Conservation (phyloP, 306 rosid species). For the Cicer cuneatum region DNA sequence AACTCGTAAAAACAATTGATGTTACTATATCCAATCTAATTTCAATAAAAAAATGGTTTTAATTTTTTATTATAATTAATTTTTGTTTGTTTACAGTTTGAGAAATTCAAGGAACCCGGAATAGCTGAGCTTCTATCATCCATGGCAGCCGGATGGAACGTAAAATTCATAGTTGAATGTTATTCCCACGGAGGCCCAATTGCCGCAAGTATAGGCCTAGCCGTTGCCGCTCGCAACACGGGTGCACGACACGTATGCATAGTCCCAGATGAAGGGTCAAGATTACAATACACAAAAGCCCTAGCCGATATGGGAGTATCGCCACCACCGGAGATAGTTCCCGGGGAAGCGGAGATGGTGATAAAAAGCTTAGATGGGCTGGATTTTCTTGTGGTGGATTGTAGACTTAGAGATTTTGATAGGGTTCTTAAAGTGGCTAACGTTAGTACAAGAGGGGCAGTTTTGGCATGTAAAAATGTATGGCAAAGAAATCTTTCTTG, state of each 20-base stretch:
- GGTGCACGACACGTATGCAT: conserved; percentile 81
- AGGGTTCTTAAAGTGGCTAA: conserved; percentile 63
- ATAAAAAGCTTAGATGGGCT: conserved; percentile 48
- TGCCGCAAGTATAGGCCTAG: conserved; percentile 73
- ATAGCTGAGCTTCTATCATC: conserved; percentile 84
- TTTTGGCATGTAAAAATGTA: conserved; percentile 82
- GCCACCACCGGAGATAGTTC: conserved; percentile 54
- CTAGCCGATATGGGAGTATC: conserved; percentile 47
- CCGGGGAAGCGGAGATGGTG: conserved; percentile 56
- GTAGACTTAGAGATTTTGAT: conserved; percentile 61
- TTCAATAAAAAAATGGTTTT: not conserved
- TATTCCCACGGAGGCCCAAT: conserved; percentile 62
- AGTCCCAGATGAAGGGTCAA: conserved; percentile 69
- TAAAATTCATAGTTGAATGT: conserved; percentile 68
- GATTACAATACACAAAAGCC: conserved; percentile 55
- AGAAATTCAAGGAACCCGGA: conserved; percentile 64
- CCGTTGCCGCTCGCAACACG: conserved; percentile 78
- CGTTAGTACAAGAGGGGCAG: conserved; percentile 66
- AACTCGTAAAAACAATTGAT: not conserved
- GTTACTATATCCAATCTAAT: too few species aligned
- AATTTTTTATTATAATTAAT: not conserved
- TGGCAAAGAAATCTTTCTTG: conserved; percentile 54
- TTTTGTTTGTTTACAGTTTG: conserved; percentile 49
- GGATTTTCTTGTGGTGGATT: conserved; percentile 84
- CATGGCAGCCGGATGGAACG: conserved; percentile 93